A percentile compares a stretch with the other conserved stretches of the same genome.
These are phyloP conservation scores for Candida peoriensis DNA, from an alignment of 805 yeast genomes.

Conservation along the genomic window DNA sequence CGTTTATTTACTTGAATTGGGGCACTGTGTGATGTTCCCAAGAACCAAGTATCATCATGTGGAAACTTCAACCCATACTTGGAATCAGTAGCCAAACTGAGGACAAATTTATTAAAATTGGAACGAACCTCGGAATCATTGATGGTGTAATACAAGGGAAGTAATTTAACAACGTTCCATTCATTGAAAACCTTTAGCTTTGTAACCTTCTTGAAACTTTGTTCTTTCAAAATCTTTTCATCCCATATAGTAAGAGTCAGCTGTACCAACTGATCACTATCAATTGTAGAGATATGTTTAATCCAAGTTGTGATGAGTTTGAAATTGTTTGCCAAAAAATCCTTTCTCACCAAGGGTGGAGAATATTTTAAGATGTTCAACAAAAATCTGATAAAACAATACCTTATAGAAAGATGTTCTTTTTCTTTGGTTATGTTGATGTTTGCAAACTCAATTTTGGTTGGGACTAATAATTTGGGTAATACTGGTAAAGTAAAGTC, in stretches of 20 bases:
- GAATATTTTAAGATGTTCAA: conserved; percentile 43
- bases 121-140: conserved; percentile 30
- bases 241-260: conserved; percentile 44
- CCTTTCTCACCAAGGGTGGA: conserved; percentile 56
- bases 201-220: conserved; percentile 55
- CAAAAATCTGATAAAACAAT: conserved; percentile 58
- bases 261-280: conserved; percentile 38
- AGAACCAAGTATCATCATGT: conserved; percentile 50
- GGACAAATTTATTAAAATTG: conserved; percentile 41
- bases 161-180: conserved; percentile 56
- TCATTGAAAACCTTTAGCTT: conserved; percentile 79
- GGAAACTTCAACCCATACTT: conserved; percentile 40
- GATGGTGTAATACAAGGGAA: conserved; percentile 42
- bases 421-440: conserved; percentile 29
- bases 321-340: conserved; percentile 49
- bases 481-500: conserved; percentile 62
- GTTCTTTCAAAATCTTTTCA: conserved; percentile 50
- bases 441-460: conserved; percentile 39
- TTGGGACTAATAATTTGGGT: conserved; percentile 56
- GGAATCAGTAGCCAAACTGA: conserved; percentile 43
- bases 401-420: conserved; percentile 45
- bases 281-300: conserved; percentile 53
- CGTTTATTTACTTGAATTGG: conserved; percentile 42
- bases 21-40: conserved; percentile 21
- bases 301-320: conserved; percentile 64